phyloP scores from a whole-genome alignment of 495 filamentous ascomycete species.

The Articulospora tetracladia region DNA sequence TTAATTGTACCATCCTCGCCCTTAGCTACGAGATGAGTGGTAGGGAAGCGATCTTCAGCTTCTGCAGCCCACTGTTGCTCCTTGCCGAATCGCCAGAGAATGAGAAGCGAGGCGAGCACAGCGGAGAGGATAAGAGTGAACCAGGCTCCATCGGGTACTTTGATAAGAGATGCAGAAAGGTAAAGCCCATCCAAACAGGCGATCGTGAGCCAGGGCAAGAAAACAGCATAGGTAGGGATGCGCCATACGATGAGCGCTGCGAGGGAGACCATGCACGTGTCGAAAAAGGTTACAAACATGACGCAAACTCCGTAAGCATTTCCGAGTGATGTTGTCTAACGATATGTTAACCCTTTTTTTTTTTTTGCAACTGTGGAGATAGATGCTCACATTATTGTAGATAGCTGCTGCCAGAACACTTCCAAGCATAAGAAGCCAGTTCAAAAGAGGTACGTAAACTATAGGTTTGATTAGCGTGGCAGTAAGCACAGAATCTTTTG shows the following conservation, averaged over 20 bases:
- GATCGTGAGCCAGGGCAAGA: constrained; percentile 48
- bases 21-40: constrained; percentile 34
- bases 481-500: neutral
- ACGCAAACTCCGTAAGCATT: constrained; percentile 60
- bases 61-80: constrained; percentile 69
- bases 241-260: constrained; percentile 66
- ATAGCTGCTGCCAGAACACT: constrained; percentile 64
- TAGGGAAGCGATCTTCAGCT: constrained; percentile 50
- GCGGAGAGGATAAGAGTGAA: constrained; percentile 60
- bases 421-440: constrained; percentile 72
- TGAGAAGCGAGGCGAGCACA: constrained; percentile 52
- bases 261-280: constrained; percentile 64
- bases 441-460: constrained; percentile 64
- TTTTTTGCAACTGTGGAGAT: neutral
- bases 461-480: neutral
- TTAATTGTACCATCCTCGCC: constrained; percentile 23
- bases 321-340: constrained; percentile 42
- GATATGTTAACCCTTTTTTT: neutral
- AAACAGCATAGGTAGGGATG: constrained; percentile 22
- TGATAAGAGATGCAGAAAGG: constrained; percentile 60
- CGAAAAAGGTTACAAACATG: constrained; percentile 70
- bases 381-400: constrained; percentile 55
- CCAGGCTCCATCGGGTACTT: constrained; percentile 70
- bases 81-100: constrained; percentile 72
- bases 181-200: constrained; percentile 63